Evolutionary conservation across 2,329 filamentous ascomycete genomes (phyloP).

Genomic region (Scytalidium sp.): DNA sequence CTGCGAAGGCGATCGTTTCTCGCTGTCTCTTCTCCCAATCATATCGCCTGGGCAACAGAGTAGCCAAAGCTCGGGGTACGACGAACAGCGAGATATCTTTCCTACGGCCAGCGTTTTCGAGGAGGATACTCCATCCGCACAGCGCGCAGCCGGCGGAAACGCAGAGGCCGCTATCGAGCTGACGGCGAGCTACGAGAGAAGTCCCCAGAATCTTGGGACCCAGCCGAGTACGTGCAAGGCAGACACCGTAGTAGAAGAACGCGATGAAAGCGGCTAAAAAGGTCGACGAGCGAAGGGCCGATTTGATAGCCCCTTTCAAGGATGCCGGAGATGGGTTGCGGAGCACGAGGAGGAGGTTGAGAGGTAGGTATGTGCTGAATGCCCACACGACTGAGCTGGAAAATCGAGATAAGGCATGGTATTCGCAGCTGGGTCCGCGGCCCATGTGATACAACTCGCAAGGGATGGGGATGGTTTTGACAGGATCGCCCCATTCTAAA

Average conservation of each 20-base stretch:
- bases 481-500: slow-evolving; percentile 69
- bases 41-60: slow-evolving; percentile 71
- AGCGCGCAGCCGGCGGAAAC: slow-evolving; percentile 69
- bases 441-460: slow-evolving; percentile 86
- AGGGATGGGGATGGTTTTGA: slow-evolving; percentile 66
- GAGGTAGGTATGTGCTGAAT: slow-evolving; percentile 72
- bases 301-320: slow-evolving; percentile 47
- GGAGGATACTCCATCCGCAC: slow-evolving; percentile 79
- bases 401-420: slow-evolving; percentile 68
- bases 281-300: slow-evolving; percentile 67
- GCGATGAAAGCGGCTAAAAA: slow-evolving; percentile 77
- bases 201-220: slow-evolving; percentile 66
- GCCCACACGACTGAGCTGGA: slow-evolving; percentile 68
- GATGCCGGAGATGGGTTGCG: slow-evolving; percentile 43
- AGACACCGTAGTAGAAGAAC: slow-evolving; percentile 83
- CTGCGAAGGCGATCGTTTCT: slow-evolving; percentile 64
- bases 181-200: slow-evolving; percentile 43
- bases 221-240: slow-evolving; percentile 69
- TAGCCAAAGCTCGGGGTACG: slow-evolving; percentile 72
- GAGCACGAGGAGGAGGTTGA: slow-evolving; percentile 66
- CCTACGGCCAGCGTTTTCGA: slow-evolving; percentile 63
- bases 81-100: slow-evolving; percentile 81
- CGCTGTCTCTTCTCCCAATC: slow-evolving; percentile 58
- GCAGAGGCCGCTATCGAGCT: slow-evolving; percentile 62
- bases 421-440: slow-evolving; percentile 69